A percentile compares a stretch with the other conserved stretches of the same genome.
Conservation (phyloP, 2,329 filamentous ascomycete species). For the Pseudogymnoascus sp. region DNA sequence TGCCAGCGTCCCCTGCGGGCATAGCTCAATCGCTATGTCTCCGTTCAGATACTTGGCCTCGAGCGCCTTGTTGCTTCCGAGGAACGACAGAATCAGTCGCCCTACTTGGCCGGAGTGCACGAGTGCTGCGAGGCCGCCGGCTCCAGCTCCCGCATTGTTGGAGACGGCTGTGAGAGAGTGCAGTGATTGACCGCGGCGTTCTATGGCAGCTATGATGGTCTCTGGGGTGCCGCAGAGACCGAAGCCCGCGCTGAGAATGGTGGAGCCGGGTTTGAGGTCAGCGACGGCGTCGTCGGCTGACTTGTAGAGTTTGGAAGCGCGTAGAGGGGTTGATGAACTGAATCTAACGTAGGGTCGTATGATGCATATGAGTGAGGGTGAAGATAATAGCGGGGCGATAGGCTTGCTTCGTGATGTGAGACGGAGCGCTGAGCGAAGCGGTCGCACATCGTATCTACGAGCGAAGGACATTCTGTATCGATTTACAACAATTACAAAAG, state of each 20-base stretch:
- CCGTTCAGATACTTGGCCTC: constrained; percentile 69
- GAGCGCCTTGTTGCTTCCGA: constrained; percentile 70
- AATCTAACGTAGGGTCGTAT: background rate
- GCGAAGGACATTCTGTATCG: background rate
- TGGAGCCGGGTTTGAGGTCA: constrained; percentile 63
- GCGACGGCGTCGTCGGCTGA: constrained; percentile 62
- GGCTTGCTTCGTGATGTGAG: background rate
- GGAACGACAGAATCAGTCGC: constrained; percentile 66
- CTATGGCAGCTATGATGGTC: constrained; percentile 64
- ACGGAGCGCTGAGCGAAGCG: background rate
- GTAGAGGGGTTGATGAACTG: constrained; percentile 11
- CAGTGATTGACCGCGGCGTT: constrained; percentile 48
- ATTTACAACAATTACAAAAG: background rate
- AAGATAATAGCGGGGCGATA: background rate
- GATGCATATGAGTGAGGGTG: background rate
- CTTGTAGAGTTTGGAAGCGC: constrained; percentile 41
- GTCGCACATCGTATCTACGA: background rate
- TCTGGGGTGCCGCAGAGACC: constrained; percentile 77
- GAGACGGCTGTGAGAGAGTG: constrained; percentile 65
- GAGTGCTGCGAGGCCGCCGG: constrained; percentile 61
- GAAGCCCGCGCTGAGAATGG: constrained; percentile 70
- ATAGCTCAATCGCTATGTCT: constrained; percentile 68
- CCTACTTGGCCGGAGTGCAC: constrained; percentile 63
- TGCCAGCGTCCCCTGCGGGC: constrained; percentile 67
- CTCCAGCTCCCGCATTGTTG: constrained; percentile 69